Evolutionary conservation across 208 protist genomes (phyloP).

Genomic region (Herpetomonas tarakana): DNA sequence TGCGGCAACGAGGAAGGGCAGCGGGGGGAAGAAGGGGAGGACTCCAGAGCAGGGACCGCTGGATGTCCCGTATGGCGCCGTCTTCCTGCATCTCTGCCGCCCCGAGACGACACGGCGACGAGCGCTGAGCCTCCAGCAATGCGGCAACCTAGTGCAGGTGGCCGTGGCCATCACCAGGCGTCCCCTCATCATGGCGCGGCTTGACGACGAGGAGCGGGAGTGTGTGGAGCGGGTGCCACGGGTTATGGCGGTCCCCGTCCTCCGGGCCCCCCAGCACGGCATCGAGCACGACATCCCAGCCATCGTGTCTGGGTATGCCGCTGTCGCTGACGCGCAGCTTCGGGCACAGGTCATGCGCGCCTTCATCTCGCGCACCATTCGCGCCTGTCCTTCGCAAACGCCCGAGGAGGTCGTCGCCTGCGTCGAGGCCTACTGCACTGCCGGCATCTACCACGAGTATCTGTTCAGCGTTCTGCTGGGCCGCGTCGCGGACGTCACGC

Average conservation of each 20-base stretch:
- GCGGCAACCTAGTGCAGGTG: not conserved
- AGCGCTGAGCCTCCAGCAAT: not conserved
- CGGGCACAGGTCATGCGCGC: constrained; percentile 45
- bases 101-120: not conserved
- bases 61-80: not conserved
- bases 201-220: not conserved
- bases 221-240: not conserved
- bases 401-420: constrained; percentile 56
- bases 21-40: too few relatives aligned
- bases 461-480: constrained; percentile 74
- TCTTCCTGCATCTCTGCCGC: not conserved
- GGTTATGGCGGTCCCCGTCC: not conserved
- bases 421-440: constrained; percentile 70
- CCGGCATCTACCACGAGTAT: constrained; percentile 52
- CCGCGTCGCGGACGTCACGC: constrained; percentile 52
- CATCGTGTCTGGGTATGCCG: not conserved
- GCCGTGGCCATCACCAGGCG: not conserved
- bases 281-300: not conserved
- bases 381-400: constrained; percentile 27
- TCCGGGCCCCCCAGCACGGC: not conserved
- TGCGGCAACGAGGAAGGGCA: too few relatives aligned
- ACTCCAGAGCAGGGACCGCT: not conserved
- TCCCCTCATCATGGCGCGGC: not conserved
- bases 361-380: constrained; percentile 65
- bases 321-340: constrained; percentile 12